A percentile compares a stretch with the other conserved stretches of the same genome.
Evolutionary conservation across 441 rosid species (phyloP).

Genomic region (Raphanus hybrid): DNA sequence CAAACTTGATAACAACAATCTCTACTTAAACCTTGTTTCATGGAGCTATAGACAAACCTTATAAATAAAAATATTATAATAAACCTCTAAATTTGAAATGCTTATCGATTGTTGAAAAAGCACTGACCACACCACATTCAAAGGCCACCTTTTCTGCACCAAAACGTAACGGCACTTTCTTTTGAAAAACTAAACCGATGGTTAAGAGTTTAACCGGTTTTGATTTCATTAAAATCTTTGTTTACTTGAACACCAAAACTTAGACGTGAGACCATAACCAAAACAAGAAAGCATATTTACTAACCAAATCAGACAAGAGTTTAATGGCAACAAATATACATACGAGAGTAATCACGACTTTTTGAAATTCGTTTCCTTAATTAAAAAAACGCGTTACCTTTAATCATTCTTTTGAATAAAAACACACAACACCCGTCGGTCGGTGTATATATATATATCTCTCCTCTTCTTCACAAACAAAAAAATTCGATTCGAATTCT

Average conservation of each 20-base stretch:
- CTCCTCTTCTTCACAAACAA: neutral
- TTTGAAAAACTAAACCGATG: conserved; percentile 11
- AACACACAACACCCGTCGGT: neutral
- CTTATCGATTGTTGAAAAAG: conserved; percentile 26
- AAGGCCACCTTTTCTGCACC: conserved; percentile 3
- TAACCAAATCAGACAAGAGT: neutral
- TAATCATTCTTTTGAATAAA: neutral
- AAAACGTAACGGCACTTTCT: conserved; percentile 34
- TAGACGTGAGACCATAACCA: neutral
- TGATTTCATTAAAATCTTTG: neutral
- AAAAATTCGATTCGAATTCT: neutral
- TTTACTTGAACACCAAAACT: too few relatives aligned
- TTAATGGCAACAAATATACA: neutral
- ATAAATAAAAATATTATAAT: too few relatives aligned
- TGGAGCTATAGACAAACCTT: too few relatives aligned
- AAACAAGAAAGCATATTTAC: neutral
- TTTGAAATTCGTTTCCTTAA: conserved; percentile 26
- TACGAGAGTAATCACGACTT: neutral
- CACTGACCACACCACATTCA: conserved; percentile 30
- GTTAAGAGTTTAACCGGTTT: conserved; percentile 7
- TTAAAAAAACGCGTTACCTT: conserved; percentile 14
- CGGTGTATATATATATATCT: too few relatives aligned
- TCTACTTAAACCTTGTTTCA: too few relatives aligned
- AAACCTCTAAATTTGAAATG: conserved; percentile 16
- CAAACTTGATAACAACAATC: too few relatives aligned